Evolutionary conservation across 108 stramenopile genomes (phyloP).

Genomic region (Chaetoceros tenuissimus): DNA sequence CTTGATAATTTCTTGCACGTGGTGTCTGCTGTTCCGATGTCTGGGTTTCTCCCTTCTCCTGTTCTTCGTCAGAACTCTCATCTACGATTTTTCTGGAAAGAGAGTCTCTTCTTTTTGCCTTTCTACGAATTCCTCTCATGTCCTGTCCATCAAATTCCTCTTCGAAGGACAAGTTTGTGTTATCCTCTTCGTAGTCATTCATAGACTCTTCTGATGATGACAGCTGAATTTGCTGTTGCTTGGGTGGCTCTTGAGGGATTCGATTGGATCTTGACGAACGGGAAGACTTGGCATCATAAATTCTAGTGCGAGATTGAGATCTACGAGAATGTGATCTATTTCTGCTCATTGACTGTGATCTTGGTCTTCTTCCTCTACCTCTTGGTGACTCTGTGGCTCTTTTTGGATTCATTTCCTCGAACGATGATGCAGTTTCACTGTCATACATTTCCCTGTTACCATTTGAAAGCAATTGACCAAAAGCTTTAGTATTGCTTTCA

Average conservation of each 20-base stretch:
- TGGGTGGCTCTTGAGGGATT: background rate
- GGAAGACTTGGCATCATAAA: background rate
- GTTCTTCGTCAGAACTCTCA: background rate
- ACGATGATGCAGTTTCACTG: background rate
- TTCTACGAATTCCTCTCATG: background rate
- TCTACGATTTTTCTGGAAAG: background rate
- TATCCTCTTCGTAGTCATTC: background rate
- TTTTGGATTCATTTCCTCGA: background rate
- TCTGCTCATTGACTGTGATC: background rate
- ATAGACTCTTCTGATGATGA: background rate
- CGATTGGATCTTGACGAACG: background rate
- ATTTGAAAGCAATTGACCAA: background rate
- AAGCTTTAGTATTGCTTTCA: background rate
- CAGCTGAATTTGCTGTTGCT: background rate
- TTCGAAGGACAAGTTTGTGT: background rate
- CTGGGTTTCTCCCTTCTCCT: background rate
- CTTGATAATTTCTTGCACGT: background rate
- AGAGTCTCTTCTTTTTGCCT: background rate
- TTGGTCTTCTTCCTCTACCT: background rate
- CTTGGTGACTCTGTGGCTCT: background rate
- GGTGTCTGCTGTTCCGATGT: background rate
- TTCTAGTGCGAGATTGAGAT: background rate
- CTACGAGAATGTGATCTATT: background rate
- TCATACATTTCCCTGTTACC: background rate
- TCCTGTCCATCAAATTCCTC: background rate